Conservation (phyloP, 208 protist species). For the Borovskyia barvae region DNA sequence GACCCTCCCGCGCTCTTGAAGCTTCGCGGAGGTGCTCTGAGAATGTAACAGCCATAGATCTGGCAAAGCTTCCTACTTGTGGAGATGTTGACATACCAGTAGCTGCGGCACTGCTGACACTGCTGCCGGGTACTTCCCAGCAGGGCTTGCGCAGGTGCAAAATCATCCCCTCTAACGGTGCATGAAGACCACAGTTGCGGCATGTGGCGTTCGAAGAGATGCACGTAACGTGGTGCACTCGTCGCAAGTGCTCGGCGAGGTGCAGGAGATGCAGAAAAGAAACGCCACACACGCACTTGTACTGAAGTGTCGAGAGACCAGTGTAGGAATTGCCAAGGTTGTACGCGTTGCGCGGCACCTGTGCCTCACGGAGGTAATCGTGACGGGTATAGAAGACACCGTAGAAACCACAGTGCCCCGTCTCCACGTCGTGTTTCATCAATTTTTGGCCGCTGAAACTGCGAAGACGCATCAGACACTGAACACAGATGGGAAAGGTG, state of each 20-base stretch:
- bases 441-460: constrained; percentile 60
- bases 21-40: background rate
- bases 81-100: background rate
- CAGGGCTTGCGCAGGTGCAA: constrained; percentile 37
- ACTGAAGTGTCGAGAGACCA: constrained; percentile 48
- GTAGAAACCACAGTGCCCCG: constrained; percentile 53
- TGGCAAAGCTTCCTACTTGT: background rate
- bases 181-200: constrained; percentile 31
- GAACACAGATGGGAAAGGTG: constrained; percentile 51
- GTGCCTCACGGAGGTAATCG: constrained; percentile 53
- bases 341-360: constrained; percentile 21
- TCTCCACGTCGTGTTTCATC: constrained; percentile 46
- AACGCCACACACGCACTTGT: constrained; percentile 63
- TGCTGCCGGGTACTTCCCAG: constrained; percentile 5
- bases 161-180: constrained; percentile 35
- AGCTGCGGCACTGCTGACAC: background rate
- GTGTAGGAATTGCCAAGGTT: constrained; percentile 39
- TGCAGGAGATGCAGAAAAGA: constrained; percentile 50
- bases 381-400: constrained; percentile 57
- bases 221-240: constrained; percentile 38
- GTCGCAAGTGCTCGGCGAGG: constrained; percentile 57
- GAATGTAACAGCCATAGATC: background rate
- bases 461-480: constrained; percentile 47
- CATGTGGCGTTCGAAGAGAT: constrained; percentile 43
- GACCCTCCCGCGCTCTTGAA: background rate